Evolutionary conservation across 208 protist genomes (phyloP), one percentile per base, ranked within the genome.

Genomic region (Crithidia fasciculata): DNA sequence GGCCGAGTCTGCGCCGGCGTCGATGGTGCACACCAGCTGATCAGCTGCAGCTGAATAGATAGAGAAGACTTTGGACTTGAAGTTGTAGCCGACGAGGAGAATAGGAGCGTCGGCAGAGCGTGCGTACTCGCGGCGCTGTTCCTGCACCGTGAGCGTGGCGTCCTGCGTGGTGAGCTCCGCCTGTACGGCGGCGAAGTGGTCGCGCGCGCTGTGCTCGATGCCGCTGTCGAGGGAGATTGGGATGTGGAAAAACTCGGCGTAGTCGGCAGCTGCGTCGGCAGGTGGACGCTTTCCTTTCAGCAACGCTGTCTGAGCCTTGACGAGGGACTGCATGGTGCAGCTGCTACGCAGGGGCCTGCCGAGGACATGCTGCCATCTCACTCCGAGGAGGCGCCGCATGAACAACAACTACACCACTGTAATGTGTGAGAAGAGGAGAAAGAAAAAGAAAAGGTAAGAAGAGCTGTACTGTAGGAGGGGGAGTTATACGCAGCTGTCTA

Each of bases 31-130:
- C 6, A 86, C 76, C 28, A 85, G 44, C 37, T 80, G 54, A 49
- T 90, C 81, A 2, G 61, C 39, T 8, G 76, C 47, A 45, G 91
- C 80, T 4, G 85, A 87, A 69, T 83, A 94, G n/a, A 94, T 59
- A 6, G 69, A 47, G 58, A 86, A 78, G 0, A 28, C 53, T 16
- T 63, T 53, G 2, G 58, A 72, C 15, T 66, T 65, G 37, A 75
- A 47, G 68, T 90, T 65, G 55, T 82, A 88, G 43, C 72, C 71
- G 10, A 72, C 66, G 1, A 94, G 78, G 69, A 94, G 85, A 7
- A 91, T 47, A 2, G 84, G 72, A 9, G 90, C 60, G n/a, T 72
- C 74, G 10, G 69, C 50, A 8, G 64, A 44, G 4, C 43, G 45
- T 9, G 55, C 39, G 41, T 69, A 19, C 49, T 78, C 72, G 52